Evolutionary conservation across 805 yeast genomes (phyloP), one percentile per base, ranked within the genome.

Genomic region (Metschnikowia similis): DNA sequence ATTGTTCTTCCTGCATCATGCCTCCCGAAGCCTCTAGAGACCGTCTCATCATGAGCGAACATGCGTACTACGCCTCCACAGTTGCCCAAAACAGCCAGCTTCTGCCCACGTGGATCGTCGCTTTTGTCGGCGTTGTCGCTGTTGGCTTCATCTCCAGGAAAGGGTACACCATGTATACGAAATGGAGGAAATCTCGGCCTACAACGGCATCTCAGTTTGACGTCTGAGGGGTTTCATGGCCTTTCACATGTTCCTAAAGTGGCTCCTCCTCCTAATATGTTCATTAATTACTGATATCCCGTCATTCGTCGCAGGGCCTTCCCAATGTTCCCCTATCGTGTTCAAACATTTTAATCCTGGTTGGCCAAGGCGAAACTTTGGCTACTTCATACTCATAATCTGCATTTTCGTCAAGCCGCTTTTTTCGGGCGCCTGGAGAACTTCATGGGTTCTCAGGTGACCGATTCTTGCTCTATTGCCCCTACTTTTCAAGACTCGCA

Each of bases 1-100:
- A 11, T 13, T 31, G 6, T 11, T 6, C 2, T 9, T 1, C 34
- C 34, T 31, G 13, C 34, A 31, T 31, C 21, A 55, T 53, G 56
- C 49, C 52, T 41, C 59, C 59, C 3, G 28, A 32, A 17, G 57
- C 57, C 11, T 35, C 53, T 16, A 27, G 28, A 14, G 56, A 56
- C 45, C 46, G 42, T 8, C 31, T 27, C 17, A 28, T 54, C 10
- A 53, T 56, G 56, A 44, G 40, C 35, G 60, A 56, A 38, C 60
- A 56, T 35, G 58, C 53, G 6, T 56, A 55, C 34, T 55, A 55
- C 36, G 50, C 38, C n/a, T 21, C 48, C 8, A 10, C n/a, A 8
- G n/a, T 28, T 16, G 27, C 34, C 8, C 29, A 39, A 37, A 31
- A 10, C 41, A 8, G 29, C 37, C 39, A 36, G 47, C 21, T 41